Conservation (phyloP, 306 rosid genomes). For the Malus fusca region DNA sequence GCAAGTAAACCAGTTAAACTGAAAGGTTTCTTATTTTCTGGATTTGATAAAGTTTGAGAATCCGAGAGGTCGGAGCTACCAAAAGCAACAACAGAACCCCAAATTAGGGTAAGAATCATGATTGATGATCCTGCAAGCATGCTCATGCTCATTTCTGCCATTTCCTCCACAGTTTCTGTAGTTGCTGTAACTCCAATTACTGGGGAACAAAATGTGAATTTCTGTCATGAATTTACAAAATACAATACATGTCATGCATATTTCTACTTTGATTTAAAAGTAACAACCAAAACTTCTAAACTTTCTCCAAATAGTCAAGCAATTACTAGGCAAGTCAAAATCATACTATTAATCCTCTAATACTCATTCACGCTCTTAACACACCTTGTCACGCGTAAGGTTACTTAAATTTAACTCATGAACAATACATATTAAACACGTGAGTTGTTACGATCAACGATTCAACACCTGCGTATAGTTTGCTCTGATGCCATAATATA, state of each 20-base stretch:
- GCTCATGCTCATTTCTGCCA: constrained; percentile 21
- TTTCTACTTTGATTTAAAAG: not conserved
- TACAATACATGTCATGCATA: not conserved
- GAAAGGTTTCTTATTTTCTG: constrained; percentile 7
- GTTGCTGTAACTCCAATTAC: constrained; percentile 25
- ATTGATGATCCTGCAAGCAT: constrained; percentile 29
- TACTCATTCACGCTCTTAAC: too few relatives aligned
- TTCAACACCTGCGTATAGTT: too few relatives aligned
- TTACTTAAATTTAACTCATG: too few relatives aligned
- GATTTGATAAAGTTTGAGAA: constrained; percentile 3
- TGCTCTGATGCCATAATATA: too few relatives aligned
- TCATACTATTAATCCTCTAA: too few relatives aligned
- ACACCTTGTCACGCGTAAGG: too few relatives aligned
- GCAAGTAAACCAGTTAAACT: constrained; percentile 13
- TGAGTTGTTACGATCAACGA: too few relatives aligned
- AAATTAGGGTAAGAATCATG: constrained; percentile 24
- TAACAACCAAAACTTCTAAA: not conserved
- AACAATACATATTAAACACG: too few relatives aligned
- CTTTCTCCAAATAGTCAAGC: not conserved
- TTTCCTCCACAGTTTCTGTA: not conserved
- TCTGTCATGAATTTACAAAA: not conserved
- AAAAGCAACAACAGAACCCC: constrained; percentile 30
- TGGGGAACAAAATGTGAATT: not conserved
- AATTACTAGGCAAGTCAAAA: not conserved
- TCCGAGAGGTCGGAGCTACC: constrained; percentile 27